Base-by-base conservation (phyloP, 2,329 filamentous ascomycete species). In the Camptophora hylomeconis region DNA sequence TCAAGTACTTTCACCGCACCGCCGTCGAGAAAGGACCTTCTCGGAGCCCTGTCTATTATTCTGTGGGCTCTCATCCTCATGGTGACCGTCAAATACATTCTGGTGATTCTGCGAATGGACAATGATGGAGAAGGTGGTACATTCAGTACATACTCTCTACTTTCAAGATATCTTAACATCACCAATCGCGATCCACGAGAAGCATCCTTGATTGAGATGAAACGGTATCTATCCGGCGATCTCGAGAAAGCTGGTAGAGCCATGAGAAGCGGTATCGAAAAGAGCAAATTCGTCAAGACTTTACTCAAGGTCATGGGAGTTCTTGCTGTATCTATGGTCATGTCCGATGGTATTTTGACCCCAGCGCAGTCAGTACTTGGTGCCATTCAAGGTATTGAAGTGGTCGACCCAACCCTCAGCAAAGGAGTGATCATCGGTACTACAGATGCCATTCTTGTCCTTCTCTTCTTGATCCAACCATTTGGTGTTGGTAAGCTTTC, bases 111-210 rank as follows among this genome's bases (percentile, higher is more conserved):
- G 3, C 47, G 50, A 24, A 67, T 66, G 16, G 65, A 71, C 44
- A 63, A 72, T 32, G 63, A 70, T 41, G 67, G 67, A 14, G 67
- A 72, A 41, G 67, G 67, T 7, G 67, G 67, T 3, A 70, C 67
- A 0, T 71, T 71, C 46, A 60, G 56, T 13, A 58, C 60, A 6
- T 69, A 68, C 40, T 64, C 63, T 0, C 49, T 71, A 10, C 53
- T 71, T 3, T 62, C 60, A 12, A 48, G 61, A 44, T 69, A 67
- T 46, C 52, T 58, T 18, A 64, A 68, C 24, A 65, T 72, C 30
- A 54, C 62, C 7, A 60, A 63, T 30, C 57, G 63, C 15, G 65
- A 71, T 42, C 65, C 65, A 10, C 51, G 57, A 32, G 58, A 65
- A 45, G 56, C 52, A 9, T 56, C 53, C 7, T 44, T 61, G 23